A percentile compares a stretch with the other conserved stretches of the same genome.
Conservation (phyloP, 106 monocot species). For the Acorus gramineus region DNA sequence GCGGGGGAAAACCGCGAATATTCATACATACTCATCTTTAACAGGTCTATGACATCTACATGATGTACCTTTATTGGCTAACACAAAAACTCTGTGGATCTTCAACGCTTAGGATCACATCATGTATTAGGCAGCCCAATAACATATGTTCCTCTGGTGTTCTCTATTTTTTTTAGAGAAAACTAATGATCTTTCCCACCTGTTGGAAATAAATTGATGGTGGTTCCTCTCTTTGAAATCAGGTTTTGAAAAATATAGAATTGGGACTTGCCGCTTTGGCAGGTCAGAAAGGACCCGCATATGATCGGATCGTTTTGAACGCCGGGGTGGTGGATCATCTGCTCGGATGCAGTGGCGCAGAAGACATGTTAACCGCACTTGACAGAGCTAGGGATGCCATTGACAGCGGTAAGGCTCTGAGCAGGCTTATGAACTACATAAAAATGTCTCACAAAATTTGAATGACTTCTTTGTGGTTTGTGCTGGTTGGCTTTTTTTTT, state of each 20-base stretch:
- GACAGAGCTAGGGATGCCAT: slow-evolving; percentile 83
- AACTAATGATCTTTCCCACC: too few species aligned
- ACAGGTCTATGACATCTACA: too few species aligned
- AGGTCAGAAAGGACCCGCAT: slow-evolving; percentile 84
- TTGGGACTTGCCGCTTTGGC: slow-evolving; percentile 74
- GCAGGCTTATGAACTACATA: slow-evolving; percentile 73
- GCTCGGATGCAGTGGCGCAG: slow-evolving; percentile 67
- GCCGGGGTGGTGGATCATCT: slow-evolving; percentile 90
- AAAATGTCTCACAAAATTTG: slow-evolving; percentile 68
- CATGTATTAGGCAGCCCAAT: too few species aligned
- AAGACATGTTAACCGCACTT: slow-evolving; percentile 46
- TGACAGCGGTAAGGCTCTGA: slow-evolving; percentile 78
- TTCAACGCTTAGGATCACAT: too few species aligned
- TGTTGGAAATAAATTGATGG: too few species aligned
- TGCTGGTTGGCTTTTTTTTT: slow-evolving; percentile 17
- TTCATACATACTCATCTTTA: too few species aligned
- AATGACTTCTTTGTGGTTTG: slow-evolving; percentile 58
- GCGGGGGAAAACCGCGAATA: too few species aligned
- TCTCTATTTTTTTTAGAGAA: too few species aligned
- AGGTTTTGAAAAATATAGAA: slow-evolving; percentile 74
- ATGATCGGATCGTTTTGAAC: slow-evolving; percentile 91
- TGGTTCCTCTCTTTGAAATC: neutral
- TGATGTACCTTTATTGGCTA: too few species aligned
- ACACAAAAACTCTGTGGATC: too few species aligned
- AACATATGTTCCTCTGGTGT: too few species aligned